phyloP scores from a whole-genome alignment of 225 moss, liverwort and hornwort species.

The Neckera pumila region DNA sequence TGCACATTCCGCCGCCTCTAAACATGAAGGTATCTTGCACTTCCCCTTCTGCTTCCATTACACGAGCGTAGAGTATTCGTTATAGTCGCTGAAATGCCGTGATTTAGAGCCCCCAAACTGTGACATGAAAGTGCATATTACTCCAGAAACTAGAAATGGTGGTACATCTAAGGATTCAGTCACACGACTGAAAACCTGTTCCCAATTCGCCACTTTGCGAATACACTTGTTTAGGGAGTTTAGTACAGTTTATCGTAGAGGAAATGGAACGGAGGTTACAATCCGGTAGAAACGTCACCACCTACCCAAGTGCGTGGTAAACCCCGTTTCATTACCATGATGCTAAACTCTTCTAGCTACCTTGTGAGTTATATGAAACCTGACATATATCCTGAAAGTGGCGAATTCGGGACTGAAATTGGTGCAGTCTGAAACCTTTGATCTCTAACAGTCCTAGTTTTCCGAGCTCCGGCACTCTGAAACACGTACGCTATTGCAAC shows the following conservation, averaged over 20 bases:
- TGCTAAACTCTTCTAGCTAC: neutral
- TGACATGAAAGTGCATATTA: neutral
- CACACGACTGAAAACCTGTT: too few species aligned
- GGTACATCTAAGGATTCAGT: neutral
- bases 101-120: neutral
- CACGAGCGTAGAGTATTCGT: neutral
- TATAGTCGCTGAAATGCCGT: neutral
- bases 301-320: neutral
- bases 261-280: neutral
- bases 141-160: neutral
- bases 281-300: neutral
- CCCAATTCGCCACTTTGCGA: neutral
- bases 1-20: constrained; percentile 19
- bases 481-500: neutral
- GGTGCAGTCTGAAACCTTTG: neutral
- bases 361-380: neutral
- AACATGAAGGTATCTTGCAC: constrained; percentile 16
- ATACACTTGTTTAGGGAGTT: neutral
- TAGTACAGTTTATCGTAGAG: neutral
- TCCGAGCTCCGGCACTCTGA: neutral
- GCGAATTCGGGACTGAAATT: neutral
- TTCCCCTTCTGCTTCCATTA: neutral
- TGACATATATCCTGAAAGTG: neutral
- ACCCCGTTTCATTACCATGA: too few species aligned
- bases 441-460: neutral